Base-by-base conservation (phyloP, 2,329 filamentous ascomycete genomes). In the Colletotrichum brevisporum region DNA sequence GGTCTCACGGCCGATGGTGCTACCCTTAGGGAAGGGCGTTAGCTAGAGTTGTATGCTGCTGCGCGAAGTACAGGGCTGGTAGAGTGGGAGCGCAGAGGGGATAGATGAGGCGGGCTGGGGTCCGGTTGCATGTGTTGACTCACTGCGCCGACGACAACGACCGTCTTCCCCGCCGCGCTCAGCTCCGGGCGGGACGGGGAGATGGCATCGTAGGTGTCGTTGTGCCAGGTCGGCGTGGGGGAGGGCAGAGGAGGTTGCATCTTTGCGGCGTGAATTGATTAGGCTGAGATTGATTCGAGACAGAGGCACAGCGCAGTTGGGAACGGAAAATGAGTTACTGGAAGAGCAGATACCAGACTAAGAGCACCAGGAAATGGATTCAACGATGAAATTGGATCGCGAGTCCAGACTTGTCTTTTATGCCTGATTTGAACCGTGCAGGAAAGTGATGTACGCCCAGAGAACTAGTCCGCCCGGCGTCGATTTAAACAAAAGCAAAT, bases 1-100 rank as follows among this genome's bases (percentile, higher is more conserved):
- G n/a, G 91, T 86, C 1, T 89, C 88, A 66, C 89, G 87, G 0
- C 91, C 91, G 55, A 94, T 89, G 31, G 91, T 90, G 41, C 66
- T 69, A 2, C 66, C 66, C 66, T 69, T 15, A 39, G 6, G 45
- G 12, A 39, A 43, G 8, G 15, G n/a, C 2, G 26, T 43, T 15
- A 50, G 18, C 50, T 58, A 64, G 60, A 43, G n/a, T 54, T 36
- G 41, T 43, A 6, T n/a, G 15, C 15, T 39, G 36, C 36, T 39
- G 13, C 36, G 36, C 36, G 21, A 24, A 39, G 36, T 39, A 39
- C 41, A n/a, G 8, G 31, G 31, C 31, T 8, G 31, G 31, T 10
- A 9, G 31, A 36, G 10, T 36, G 31, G 10, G 31, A 10, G 31
- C 10, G 8, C 3, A 36, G 21, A 26, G 54, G 39, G 31, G 43